phyloP scores from a whole-genome alignment of 768 basidiomycete genomes.

The Rhodotorula diobovata region DNA sequence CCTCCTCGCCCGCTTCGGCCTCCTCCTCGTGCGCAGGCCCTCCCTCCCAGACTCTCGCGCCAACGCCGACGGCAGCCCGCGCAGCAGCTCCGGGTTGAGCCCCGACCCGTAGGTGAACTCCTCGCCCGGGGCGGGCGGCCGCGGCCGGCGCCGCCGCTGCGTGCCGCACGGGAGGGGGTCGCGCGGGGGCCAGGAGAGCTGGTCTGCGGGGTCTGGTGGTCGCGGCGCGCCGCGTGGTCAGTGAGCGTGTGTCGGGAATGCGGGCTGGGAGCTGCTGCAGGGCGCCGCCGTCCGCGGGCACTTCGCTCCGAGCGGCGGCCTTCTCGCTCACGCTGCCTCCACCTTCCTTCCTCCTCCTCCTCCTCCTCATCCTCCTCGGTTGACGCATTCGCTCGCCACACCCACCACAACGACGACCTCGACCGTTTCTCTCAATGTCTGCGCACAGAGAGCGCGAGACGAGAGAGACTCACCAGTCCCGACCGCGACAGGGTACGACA shows the following conservation, averaged over 20 bases:
- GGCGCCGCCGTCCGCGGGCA: too few relatives aligned
- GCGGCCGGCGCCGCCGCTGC: background rate
- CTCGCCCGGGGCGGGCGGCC: background rate
- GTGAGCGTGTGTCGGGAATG: background rate
- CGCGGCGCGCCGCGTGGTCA: background rate
- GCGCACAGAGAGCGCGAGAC: too few relatives aligned
- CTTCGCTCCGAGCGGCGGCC: too few relatives aligned
- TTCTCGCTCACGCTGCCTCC: too few relatives aligned
- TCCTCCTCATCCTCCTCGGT: too few relatives aligned
- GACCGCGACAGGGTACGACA: constrained; percentile 67
- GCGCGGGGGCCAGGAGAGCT: constrained; percentile 41
- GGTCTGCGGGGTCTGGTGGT: constrained; percentile 20
- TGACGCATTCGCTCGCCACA: too few relatives aligned
- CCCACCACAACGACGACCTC: too few relatives aligned
- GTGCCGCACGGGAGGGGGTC: constrained; percentile 23
- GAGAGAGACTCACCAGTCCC: constrained; percentile 44
- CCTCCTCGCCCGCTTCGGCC: background rate
- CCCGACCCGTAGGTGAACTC: constrained; percentile 48
- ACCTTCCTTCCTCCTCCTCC: too few relatives aligned
- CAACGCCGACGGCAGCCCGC: constrained; percentile 1
- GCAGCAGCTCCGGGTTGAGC: constrained; percentile 45
- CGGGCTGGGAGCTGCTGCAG: background rate
- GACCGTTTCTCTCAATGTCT: too few relatives aligned
- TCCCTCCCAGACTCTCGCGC: too few relatives aligned
- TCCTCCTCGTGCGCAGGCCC: background rate